phyloP scores from a whole-genome alignment of 2,329 filamentous ascomycete species.

The Tetracladium maxilliforme region DNA sequence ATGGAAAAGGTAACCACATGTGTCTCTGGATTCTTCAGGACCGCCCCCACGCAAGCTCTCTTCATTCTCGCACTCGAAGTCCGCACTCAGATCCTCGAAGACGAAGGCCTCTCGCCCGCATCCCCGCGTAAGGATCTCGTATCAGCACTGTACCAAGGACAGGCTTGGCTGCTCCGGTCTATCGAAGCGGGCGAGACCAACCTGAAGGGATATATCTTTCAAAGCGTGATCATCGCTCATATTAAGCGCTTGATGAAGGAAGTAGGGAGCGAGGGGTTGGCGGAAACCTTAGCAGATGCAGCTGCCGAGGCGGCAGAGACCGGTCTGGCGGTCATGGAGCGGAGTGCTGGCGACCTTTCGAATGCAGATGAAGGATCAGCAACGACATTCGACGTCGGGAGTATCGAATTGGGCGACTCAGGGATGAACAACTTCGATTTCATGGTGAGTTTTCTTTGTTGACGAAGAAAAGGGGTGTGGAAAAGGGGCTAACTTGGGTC shows the following conservation, averaged over 20 bases:
- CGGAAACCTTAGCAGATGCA: constrained; percentile 17
- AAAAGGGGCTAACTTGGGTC: no score
- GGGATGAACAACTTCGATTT: no score
- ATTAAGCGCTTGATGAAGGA: constrained; percentile 24
- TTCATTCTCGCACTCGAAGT: constrained; percentile 25
- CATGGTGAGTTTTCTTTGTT: no score
- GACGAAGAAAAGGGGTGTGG: no score
- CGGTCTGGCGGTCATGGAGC: constrained; percentile 16
- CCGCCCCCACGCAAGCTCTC: constrained; percentile 16
- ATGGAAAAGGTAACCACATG: constrained; percentile 21
- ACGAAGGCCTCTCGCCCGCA: constrained; percentile 19
- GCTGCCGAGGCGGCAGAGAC: constrained; percentile 19
- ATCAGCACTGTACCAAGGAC: constrained; percentile 22
- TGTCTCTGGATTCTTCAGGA: constrained; percentile 25
- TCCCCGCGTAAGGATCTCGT: constrained; percentile 24
- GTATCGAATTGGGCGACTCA: no score
- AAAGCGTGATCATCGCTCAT: constrained; percentile 21
- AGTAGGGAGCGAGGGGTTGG: constrained; percentile 16
- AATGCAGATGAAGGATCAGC: no score
- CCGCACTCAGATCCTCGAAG: constrained; percentile 21
- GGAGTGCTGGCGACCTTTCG: no score
- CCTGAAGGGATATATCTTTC: constrained; percentile 20
- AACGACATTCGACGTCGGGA: no score
- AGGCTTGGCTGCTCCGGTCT: constrained; percentile 16
- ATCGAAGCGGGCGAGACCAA: constrained; percentile 28